These are phyloP conservation scores for Trichoderma cornu-damae DNA, from an alignment of 2,329 filamentous ascomycete species.

Conservation along the genomic window DNA sequence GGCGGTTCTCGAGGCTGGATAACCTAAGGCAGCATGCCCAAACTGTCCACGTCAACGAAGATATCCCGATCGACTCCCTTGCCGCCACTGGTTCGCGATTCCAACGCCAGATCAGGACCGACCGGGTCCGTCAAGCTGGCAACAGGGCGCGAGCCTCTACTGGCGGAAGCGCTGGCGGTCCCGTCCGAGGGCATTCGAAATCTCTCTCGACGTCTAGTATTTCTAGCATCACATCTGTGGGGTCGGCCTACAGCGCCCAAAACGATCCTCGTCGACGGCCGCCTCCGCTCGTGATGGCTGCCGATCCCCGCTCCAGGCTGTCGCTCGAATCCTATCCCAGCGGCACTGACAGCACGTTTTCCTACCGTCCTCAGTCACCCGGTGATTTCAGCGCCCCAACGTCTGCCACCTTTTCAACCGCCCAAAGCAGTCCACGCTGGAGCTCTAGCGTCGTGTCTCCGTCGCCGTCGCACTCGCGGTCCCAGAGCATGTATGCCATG, in stretches of 20 bases:
- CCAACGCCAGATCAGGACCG: slow-evolving; percentile 84
- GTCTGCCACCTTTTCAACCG: slow-evolving; percentile 74
- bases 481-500: slow-evolving; percentile 63
- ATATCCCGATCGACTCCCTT: slow-evolving; percentile 88
- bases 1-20: slow-evolving; percentile 88
- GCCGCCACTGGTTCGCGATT: slow-evolving; percentile 89
- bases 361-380: slow-evolving; percentile 61
- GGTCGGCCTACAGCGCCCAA: slow-evolving; percentile 61
- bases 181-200: slow-evolving; percentile 77
- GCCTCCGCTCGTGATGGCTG: slow-evolving; percentile 76
- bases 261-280: slow-evolving; percentile 68
- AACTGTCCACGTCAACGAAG: slow-evolving; percentile 95
- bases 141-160: slow-evolving; percentile 73
- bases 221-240: slow-evolving; percentile 61
- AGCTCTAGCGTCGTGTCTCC: slow-evolving; percentile 67
- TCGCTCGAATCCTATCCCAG: slow-evolving; percentile 65
- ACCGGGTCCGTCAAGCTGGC: slow-evolving; percentile 70
- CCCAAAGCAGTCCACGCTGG: slow-evolving; percentile 72
- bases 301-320: slow-evolving; percentile 61
- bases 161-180: slow-evolving; percentile 64
- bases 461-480: slow-evolving; percentile 60
- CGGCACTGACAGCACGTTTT: slow-evolving; percentile 58
- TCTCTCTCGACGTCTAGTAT: slow-evolving; percentile 83
- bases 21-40: slow-evolving; percentile 96
- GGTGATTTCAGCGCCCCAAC: slow-evolving; percentile 77